Evolutionary conservation across 2,329 filamentous ascomycete genomes (phyloP).

Genomic region (Mollisia scopiformis): DNA sequence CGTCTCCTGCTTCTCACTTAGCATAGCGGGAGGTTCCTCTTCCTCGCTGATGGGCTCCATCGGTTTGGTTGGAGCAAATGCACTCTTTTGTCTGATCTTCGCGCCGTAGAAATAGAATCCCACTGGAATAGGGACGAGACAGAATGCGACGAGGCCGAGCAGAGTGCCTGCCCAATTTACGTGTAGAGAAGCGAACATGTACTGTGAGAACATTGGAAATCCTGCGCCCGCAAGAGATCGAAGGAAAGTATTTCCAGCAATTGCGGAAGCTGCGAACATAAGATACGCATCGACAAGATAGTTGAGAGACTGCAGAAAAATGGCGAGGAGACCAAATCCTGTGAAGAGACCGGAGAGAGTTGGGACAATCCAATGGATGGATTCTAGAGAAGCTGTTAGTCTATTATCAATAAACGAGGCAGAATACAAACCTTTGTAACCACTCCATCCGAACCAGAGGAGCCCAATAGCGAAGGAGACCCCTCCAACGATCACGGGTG

Average conservation of each 20-base stretch:
- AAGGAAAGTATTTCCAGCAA: conserved; percentile 82
- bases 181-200: conserved; percentile 68
- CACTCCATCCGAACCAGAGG: conserved; percentile 80
- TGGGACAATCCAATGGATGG: conserved; percentile 67
- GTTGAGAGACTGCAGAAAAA: conserved; percentile 81
- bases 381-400: conserved; percentile 38
- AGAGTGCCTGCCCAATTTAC: conserved; percentile 66
- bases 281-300: conserved; percentile 77
- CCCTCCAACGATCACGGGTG: conserved; percentile 62
- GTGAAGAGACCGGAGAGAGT: conserved; percentile 63
- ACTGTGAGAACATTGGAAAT: conserved; percentile 78
- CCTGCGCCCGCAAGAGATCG: conserved; percentile 77
- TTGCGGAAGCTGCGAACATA: conserved; percentile 69
- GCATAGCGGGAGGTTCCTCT: conserved; percentile 15
- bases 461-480: conserved; percentile 65
- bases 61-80: conserved; percentile 54
- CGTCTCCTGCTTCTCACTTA: conserved; percentile 12
- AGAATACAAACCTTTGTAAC: conserved; percentile 31
- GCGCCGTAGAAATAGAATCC: conserved; percentile 64
- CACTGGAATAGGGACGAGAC: conserved; percentile 64
- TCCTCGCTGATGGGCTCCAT: conserved; percentile 19
- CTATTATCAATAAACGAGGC: neutral
- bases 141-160: conserved; percentile 60
- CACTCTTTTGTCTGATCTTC: conserved; percentile 57
- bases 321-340: conserved; percentile 79